Evolutionary conservation across 495 filamentous ascomycete genomes (phyloP).

Genomic region (Hypoxylon trugodes): DNA sequence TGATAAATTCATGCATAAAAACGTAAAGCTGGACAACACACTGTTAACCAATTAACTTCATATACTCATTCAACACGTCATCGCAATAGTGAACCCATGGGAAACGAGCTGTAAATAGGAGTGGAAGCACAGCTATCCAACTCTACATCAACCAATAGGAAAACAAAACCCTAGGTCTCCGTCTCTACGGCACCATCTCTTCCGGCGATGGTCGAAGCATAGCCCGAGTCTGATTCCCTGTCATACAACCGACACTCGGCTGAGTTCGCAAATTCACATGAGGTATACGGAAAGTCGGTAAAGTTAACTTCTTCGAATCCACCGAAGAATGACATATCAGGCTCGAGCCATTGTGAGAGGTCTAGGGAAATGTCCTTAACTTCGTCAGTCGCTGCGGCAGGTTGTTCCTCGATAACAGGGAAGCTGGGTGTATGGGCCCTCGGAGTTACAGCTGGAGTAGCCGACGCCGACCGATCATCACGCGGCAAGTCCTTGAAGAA

Average conservation of each 20-base stretch:
- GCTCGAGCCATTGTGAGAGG: constrained; percentile 23
- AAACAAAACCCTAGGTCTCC: background rate
- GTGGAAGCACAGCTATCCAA: background rate
- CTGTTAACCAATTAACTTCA: background rate
- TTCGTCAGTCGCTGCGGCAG: constrained; percentile 9
- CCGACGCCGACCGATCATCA: constrained; percentile 31
- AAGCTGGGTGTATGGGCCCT: constrained; percentile 36
- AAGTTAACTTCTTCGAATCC: constrained; percentile 23
- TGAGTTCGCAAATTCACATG: constrained; percentile 12
- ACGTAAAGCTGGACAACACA: no score
- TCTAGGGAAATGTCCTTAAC: constrained; percentile 18
- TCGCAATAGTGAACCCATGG: background rate
- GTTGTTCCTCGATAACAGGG: constrained; percentile 9
- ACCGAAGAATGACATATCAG: constrained; percentile 4
- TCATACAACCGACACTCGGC: constrained; percentile 20
- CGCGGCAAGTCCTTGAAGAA: constrained; percentile 35
- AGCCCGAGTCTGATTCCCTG: constrained; percentile 38
- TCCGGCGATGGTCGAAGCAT: constrained; percentile 33
- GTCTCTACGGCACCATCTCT: constrained; percentile 15
- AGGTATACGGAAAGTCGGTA: constrained; percentile 4
- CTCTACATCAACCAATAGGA: background rate
- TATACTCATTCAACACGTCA: background rate
- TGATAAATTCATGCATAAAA: no score
- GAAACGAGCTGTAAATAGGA: background rate
- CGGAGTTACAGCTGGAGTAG: constrained; percentile 35